Percentiles rank a stretch among this genome's conserved stretches.
Evolutionary conservation across 257 asterid species (phyloP).

Genomic region (Solanum boliviense): DNA sequence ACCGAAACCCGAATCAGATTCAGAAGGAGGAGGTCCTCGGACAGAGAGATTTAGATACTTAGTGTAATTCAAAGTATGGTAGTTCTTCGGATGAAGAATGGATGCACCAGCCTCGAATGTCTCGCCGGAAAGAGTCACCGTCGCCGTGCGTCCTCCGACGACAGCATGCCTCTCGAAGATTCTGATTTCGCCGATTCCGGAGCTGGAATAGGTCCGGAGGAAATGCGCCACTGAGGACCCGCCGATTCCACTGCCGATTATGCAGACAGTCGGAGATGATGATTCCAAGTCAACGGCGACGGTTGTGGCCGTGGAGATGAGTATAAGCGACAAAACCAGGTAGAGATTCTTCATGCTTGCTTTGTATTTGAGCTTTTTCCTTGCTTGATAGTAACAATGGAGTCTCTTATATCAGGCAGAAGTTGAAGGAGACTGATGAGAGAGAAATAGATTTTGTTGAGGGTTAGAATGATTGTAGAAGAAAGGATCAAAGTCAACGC

Average conservation of each 20-base stretch:
- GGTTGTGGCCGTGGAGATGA: not conserved
- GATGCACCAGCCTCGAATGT: constrained; percentile 95
- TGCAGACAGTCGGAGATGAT: constrained; percentile 44
- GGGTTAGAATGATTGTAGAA: not conserved
- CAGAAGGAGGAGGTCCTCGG: constrained; percentile 19
- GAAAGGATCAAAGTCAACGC: not conserved
- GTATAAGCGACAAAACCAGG: not conserved
- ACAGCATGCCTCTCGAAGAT: constrained; percentile 56
- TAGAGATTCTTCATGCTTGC: not conserved
- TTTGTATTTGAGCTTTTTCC: not conserved
- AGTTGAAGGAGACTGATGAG: not conserved
- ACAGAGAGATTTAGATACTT: constrained; percentile 34
- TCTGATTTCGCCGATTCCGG: constrained; percentile 25
- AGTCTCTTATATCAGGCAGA: not conserved
- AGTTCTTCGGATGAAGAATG: constrained; percentile 87
- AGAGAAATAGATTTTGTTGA: not conserved
- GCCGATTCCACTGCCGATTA: constrained; percentile 93
- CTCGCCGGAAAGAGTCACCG: constrained; percentile 63
- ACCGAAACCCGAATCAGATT: constrained; percentile 45
- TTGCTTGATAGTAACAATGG: not conserved
- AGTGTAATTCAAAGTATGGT: constrained; percentile 52
- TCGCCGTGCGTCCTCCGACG: constrained; percentile 95
- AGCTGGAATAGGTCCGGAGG: constrained; percentile 70
- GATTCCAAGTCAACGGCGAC: not conserved
- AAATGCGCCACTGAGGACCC: constrained; percentile 96